Base-by-base conservation (phyloP, 169 alveolate species). In the Plasmodium vivax region DNA sequence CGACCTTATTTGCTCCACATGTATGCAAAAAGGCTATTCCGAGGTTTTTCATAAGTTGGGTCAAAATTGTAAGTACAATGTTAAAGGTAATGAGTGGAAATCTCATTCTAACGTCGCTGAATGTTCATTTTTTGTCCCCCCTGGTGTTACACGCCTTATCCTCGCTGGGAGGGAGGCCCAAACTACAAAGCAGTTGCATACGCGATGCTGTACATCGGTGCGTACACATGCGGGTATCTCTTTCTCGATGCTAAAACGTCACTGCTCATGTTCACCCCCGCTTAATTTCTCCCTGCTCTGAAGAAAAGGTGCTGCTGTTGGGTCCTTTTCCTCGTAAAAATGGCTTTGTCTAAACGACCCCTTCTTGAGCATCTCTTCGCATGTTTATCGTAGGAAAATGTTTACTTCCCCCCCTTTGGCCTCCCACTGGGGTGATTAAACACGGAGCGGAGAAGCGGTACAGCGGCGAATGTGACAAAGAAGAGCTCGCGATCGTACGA, bases 31-130 rank as follows among this genome's bases (percentile, higher is more conserved):
- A 27, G 2, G 27, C 9, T 74, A 16, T 85, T 38, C 73, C 85
- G 27, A n/a, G 27, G 19, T 85, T 47, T 47, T 85, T 74, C 38
- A 62, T 16, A 85, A 74, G 58, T 47, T 85, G 34, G 34, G 38
- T 74, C 23, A 68, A 47, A 85, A 85, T 14, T 47, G 74, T 83
- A 14, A 83, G 45, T 23, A 83, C 43, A 73, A 85, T 16, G 9
- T 85, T 43, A 34, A 85, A 27, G 41, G 58, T 10, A 47, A 47
- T 47, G 16, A 85, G 23, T 27, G 19, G 6, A 45, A 47, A 85
- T 85, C 32, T 85, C 93, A 85, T 85, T 74, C 47, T 85, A 85
- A 30, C 84, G 32, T 34, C 19, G 7, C 34, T 23, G 14, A 12
- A 34, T 74, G 81, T 73, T 84, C 72, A 45, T 84, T 71, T 41